Evolutionary conservation across 805 yeast genomes (phyloP).

Genomic region (Teunomyces panamensis): DNA sequence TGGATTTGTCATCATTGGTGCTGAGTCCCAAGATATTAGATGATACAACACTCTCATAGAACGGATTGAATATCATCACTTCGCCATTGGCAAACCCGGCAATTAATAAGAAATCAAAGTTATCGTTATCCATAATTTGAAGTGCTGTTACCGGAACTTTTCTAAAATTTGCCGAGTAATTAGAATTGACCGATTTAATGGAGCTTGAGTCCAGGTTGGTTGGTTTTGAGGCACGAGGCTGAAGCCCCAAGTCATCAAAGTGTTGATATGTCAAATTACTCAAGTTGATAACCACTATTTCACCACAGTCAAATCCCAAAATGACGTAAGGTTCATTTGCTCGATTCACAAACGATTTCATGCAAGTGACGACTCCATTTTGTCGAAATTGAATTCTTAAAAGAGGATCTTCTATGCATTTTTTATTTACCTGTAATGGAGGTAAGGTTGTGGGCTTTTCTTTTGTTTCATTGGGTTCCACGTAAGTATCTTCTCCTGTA

Average conservation of each 20-base stretch:
- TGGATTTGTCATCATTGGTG: conserved; percentile 2
- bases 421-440: conserved; percentile 15
- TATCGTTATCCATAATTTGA: conserved; percentile 25
- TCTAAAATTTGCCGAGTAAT: conserved; percentile 7
- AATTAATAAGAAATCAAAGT: conserved; percentile 45
- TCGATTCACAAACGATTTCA: conserved; percentile 28
- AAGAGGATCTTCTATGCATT: conserved; percentile 44
- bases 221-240: conserved; percentile 7
- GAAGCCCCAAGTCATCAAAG: conserved; percentile 39
- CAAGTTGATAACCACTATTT: conserved; percentile 60
- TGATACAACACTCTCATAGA: background rate
- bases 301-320: conserved; percentile 68
- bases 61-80: conserved; percentile 46
- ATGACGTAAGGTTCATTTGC: conserved; percentile 46
- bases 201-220: conserved; percentile 4
- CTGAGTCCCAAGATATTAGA: conserved; percentile 14
- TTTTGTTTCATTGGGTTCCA: background rate
- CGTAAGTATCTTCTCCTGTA: conserved; percentile 12
- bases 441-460: background rate
- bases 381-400: conserved; percentile 40
- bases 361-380: conserved; percentile 37
- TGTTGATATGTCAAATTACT: conserved; percentile 40
- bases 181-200: conserved; percentile 15
- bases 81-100: conserved; percentile 70
- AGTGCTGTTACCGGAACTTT: conserved; percentile 19